Percentiles rank a stretch among this genome's conserved stretches.
Evolutionary conservation across 169 alveolate species (phyloP).

Genomic region (Ichthyophthirius multifiliis): DNA sequence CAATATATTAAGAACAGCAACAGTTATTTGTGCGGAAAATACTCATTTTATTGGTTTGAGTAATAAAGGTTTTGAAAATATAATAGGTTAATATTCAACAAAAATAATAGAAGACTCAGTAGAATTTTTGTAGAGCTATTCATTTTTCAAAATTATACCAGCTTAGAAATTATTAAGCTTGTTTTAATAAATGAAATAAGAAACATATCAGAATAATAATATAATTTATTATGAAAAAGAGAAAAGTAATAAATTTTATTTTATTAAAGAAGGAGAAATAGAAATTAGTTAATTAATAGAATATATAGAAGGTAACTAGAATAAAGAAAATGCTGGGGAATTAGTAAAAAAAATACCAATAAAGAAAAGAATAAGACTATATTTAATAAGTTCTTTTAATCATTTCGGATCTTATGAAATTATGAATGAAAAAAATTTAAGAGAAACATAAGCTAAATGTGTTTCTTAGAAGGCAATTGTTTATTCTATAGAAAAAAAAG

Average conservation of each 20-base stretch:
- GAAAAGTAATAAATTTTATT: neutral
- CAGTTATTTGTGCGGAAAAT: neutral
- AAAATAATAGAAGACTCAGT: neutral
- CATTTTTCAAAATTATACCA: neutral
- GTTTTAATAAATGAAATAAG: neutral
- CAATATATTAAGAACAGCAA: neutral
- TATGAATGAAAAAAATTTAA: neutral
- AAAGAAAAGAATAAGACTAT: neutral
- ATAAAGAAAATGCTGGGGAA: neutral
- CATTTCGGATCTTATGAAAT: neutral
- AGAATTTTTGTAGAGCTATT: neutral
- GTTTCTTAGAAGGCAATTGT: too few relatives aligned
- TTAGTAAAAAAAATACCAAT: neutral
- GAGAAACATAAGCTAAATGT: neutral
- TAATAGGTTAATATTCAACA: neutral
- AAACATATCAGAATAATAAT: neutral
- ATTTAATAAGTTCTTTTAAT: neutral
- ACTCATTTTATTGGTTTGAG: conserved; percentile 1
- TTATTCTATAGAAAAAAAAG: too few relatives aligned
- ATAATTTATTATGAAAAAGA: neutral
- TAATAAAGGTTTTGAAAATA: neutral
- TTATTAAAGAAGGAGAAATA: neutral
- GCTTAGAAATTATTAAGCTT: neutral
- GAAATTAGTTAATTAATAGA: neutral
- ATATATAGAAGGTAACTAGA: neutral